Base-by-base conservation (phyloP, 495 filamentous ascomycete genomes). In the Daldinia loculata region DNA sequence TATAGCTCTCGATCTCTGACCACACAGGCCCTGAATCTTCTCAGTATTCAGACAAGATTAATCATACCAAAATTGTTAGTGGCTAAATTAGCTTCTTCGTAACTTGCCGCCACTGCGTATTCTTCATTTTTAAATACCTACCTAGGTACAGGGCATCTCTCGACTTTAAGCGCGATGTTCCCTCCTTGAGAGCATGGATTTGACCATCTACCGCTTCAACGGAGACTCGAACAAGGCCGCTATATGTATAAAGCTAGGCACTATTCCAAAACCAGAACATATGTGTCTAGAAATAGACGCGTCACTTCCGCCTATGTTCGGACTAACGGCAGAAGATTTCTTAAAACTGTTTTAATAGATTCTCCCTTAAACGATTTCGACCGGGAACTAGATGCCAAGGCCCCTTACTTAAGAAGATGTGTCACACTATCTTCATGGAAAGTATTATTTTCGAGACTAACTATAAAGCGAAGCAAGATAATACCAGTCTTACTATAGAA, bases 251-350 rank as follows among this genome's bases (percentile, higher is more conserved):
- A 53, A 52, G 43, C 17, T 63, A 24, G 51, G 60, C 15, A 52
- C n/a, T 19, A 50, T 63, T 12, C 59, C 60, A 1, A 63, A 59
- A 19, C 6, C 57, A 41, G 27, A 61, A 45, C 19, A 57, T 57
- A 32, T 63, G 9, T 55, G 6, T 32, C 30, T 61, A 22, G 15
- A n/a, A 6, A 50, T 48, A 51, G 29, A 62, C 27, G 15, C 36
- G 15, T 17, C 12, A 26, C 38, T 55, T 34, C 51, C 50, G n/a
- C 26, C 24, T 34, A 19, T 64, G 12, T 56, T 38, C 24, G 15
- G 27, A 56, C 53, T 7, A 30, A 34, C n/a, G 51, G 30, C 38
- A 22, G 3, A 1, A 22, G 5, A 26, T 12, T 12, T 43, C 53
- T 11, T 19, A 6, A 12, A 29, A 8, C 7, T 8, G 11, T 29